Percentiles rank a stretch among this genome's conserved stretches.
These are phyloP conservation scores for Aspergillus novofumigatus DNA, from an alignment of 2,329 filamentous ascomycete genomes.

Conservation along the genomic window DNA sequence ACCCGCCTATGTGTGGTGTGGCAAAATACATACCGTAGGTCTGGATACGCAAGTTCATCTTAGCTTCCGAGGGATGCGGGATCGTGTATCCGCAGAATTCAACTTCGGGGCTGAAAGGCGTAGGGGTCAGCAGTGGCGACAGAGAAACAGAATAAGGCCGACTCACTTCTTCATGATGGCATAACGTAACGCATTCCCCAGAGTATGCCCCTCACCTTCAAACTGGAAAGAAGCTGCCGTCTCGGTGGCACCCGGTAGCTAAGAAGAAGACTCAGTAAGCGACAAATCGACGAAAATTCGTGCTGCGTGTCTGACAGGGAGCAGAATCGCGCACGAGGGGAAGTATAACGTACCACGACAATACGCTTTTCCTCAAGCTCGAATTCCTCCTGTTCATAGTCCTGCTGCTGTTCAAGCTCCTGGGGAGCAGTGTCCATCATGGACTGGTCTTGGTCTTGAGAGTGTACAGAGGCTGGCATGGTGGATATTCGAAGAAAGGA, in stretches of 20 bases:
- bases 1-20: neutral
- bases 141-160: conserved; percentile 1
- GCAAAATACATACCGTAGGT: conserved; percentile 69
- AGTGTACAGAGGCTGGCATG: conserved; percentile 40
- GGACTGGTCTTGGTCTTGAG: conserved; percentile 38
- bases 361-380: conserved; percentile 51
- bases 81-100: conserved; percentile 99
- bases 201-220: conserved; percentile 85
- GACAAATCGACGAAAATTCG: neutral
- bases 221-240: conserved; percentile 95
- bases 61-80: conserved; percentile 88
- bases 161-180: conserved; percentile 98
- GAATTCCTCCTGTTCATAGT: conserved; percentile 40
- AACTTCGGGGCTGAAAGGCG: conserved; percentile 69
- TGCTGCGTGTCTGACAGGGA: conserved; percentile 1
- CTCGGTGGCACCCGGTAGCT: conserved; percentile 80
- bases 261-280: conserved; percentile 1
- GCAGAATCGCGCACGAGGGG: neutral
- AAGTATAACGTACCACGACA: conserved; percentile 50
- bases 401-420: conserved; percentile 42
- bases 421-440: conserved; percentile 36
- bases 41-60: conserved; percentile 97
- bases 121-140: conserved; percentile 8
- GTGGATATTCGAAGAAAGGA: neutral
- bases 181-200: conserved; percentile 90